These are phyloP conservation scores for Boechera divaricarpa DNA, from an alignment of 345 rosid genomes.

Conservation along the genomic window DNA sequence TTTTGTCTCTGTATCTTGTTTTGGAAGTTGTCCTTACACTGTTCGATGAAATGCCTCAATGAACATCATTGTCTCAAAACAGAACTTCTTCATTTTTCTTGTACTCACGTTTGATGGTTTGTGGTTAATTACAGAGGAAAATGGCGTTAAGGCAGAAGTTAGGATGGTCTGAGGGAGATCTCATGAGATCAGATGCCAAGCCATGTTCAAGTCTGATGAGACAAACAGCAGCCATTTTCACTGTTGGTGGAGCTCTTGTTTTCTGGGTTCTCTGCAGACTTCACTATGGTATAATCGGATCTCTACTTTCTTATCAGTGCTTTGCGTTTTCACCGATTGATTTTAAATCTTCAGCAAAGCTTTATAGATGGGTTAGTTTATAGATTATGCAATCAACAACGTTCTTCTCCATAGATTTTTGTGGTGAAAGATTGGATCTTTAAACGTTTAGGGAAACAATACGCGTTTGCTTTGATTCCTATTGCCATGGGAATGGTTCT, in stretches of 20 bases:
- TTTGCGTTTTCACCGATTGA: background rate
- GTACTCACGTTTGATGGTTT: background rate
- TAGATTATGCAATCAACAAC: background rate
- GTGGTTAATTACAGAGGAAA: slow-evolving; percentile 1
- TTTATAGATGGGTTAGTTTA: background rate
- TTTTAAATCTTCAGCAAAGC: background rate
- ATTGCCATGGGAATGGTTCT: background rate
- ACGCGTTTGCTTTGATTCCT: background rate
- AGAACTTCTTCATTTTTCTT: background rate
- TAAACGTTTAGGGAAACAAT: background rate
- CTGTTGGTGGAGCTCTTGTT: slow-evolving; percentile 78
- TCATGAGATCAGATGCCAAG: slow-evolving; percentile 84
- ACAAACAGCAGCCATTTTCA: slow-evolving; percentile 77
- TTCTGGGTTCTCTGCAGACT: slow-evolving; percentile 88
- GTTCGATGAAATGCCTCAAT: slow-evolving; percentile 45
- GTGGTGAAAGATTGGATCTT: slow-evolving; percentile 5
- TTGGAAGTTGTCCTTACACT: background rate
- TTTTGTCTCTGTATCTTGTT: no score
- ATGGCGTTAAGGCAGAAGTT: slow-evolving; percentile 72
- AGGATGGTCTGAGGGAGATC: slow-evolving; percentile 80
- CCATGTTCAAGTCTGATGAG: slow-evolving; percentile 81
- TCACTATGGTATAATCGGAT: slow-evolving; percentile 61
- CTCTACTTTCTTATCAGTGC: slow-evolving; percentile 5
- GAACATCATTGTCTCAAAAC: slow-evolving; percentile 1
- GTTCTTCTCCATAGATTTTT: slow-evolving; percentile 1